Evolutionary conservation across 2,329 filamentous ascomycete species (phyloP), one percentile per base, ranked within the genome.

Genomic region (Volutella citrinella): DNA sequence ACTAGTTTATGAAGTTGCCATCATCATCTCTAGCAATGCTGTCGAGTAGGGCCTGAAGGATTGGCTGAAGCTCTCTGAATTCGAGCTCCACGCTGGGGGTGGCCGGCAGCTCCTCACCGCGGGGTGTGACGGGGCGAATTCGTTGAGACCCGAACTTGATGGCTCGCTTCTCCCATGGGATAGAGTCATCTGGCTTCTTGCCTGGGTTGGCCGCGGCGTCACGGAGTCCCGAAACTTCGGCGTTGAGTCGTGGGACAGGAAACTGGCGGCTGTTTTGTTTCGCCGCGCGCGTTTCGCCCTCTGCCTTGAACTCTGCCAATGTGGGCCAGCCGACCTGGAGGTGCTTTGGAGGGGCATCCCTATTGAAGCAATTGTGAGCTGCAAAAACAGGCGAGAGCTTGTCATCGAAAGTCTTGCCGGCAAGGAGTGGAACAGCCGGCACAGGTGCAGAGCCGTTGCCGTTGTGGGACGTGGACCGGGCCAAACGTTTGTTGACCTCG

Each of bases 231-330:
- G n/a, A n/a, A n/a, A n/a, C n/a, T n/a, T n/a, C n/a, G n/a, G n/a
- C n/a, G n/a, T n/a, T n/a, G 19, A 58, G 42, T 13, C 52, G 54
- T 19, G 61, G 62, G 4, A 55, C 40, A 24, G 61, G 61, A 15
- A 65, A 46, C 19, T 45, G 52, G n/a, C 59, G 56, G n/a, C n/a
- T n/a, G 14, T 48, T 39, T 25, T 51, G 38, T 27, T 39, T 34
- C 20, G 30, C 27, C 1, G 50, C 45, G 13, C 55, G 48, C 25
- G 47, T 54, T 33, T 64, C 56, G 21, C 59, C 57, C 11, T 59
- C 55, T 17, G 60, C 57, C 31, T 64, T 64, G 18, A 64, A 49
- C 34, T 63, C 60, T 10, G 59, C 45, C 23, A 60, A 41, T 8
- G 55, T 51, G 3, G 63, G 63, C 63, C 63, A 65, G 27, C 51